Percentiles rank a stretch among this genome's conserved stretches.
Evolutionary conservation across 176 grass and related monocot species (phyloP).

Genomic region (Puccinellia tenuiflora): DNA sequence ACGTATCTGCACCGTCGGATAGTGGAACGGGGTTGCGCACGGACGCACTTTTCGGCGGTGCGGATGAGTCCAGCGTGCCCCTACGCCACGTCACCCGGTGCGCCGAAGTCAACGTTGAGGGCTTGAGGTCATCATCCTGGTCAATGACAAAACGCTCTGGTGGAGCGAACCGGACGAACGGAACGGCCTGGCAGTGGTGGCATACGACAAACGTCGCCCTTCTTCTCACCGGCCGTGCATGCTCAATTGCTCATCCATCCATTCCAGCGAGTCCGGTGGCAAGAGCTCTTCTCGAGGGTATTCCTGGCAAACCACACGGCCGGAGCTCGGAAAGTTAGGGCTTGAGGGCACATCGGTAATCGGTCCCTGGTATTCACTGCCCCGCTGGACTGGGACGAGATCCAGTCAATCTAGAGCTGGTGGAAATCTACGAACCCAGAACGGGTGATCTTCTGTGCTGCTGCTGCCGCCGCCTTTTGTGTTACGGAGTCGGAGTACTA

Average conservation of each 20-base stretch:
- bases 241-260: neutral
- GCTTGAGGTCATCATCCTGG: neutral
- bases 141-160: neutral
- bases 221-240: neutral
- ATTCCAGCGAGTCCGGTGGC: neutral
- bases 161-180: neutral
- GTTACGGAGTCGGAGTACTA: no score
- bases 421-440: neutral
- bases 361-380: neutral
- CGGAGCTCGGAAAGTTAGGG: neutral
- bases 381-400: neutral
- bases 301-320: neutral
- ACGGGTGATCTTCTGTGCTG: no score
- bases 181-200: neutral
- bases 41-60: neutral
- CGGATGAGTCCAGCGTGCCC: neutral
- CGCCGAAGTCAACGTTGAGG: neutral
- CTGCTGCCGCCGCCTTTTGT: no score
- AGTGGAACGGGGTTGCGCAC: neutral
- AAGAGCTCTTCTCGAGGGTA: neutral
- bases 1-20: neutral
- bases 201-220: slow-evolving; percentile 8
- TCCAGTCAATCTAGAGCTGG: neutral
- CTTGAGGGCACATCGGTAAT: neutral
- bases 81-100: neutral